These are phyloP conservation scores for Wallemia ichthyophaga DNA, from an alignment of 1,284 basidiomycete genomes.

Conservation along the genomic window DNA sequence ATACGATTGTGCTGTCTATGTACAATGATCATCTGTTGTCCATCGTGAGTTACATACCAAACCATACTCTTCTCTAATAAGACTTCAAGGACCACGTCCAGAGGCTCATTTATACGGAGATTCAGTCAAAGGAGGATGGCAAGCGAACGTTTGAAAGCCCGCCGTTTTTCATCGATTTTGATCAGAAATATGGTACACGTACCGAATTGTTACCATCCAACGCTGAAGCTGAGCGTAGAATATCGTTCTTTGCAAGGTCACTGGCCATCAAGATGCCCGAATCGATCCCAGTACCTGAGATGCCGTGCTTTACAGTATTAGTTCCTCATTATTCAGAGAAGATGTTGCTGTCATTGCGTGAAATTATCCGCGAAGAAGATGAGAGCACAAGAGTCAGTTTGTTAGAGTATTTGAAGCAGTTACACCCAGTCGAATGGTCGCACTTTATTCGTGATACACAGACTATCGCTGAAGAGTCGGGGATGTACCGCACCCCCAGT, in stretches of 20 bases:
- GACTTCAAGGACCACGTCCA: conserved; percentile 37
- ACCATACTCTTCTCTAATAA: not conserved
- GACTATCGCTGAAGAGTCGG: conserved; percentile 86
- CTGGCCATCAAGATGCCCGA: conserved; percentile 66
- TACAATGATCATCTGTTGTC: conserved; percentile 86
- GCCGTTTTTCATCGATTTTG: conserved; percentile 78
- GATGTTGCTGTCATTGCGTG: conserved; percentile 68
- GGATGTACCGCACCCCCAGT: conserved; percentile 32
- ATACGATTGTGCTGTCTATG: conserved; percentile 97
- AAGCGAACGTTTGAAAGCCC: conserved; percentile 51
- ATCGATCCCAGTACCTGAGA: conserved; percentile 67
- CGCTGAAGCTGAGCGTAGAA: conserved; percentile 72
- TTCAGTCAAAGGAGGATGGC: conserved; percentile 52
- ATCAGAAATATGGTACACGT: conserved; percentile 49
- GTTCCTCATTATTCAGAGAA: conserved; percentile 91
- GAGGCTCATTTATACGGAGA: conserved; percentile 75
- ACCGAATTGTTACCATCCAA: conserved; percentile 77
- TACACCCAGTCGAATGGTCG: conserved; percentile 95
- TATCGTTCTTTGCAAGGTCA: conserved; percentile 88
- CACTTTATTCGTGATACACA: conserved; percentile 99
- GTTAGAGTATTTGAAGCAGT: conserved; percentile 87
- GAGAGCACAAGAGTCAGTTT: conserved; percentile 80
- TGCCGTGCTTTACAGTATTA: conserved; percentile 88
- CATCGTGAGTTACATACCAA: conserved; percentile 27
- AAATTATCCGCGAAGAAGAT: conserved; percentile 89